Evolutionary conservation across 2,329 filamentous ascomycete genomes (phyloP), one percentile per base, ranked within the genome.

Genomic region (Parastagonospora avenae): DNA sequence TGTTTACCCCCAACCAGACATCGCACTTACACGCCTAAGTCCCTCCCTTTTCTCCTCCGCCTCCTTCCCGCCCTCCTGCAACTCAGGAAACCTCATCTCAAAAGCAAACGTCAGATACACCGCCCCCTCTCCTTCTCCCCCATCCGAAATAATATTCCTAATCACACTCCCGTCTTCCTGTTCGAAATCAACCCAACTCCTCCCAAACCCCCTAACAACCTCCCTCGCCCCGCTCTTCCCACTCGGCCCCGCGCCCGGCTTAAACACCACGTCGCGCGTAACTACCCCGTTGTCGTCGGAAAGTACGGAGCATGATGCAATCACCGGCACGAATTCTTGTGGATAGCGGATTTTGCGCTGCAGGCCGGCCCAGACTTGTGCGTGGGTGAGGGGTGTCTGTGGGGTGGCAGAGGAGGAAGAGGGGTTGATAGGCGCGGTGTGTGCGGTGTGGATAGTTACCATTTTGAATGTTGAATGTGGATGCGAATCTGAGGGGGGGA

Each of bases 101-200:
- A 80, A 80, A 16, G 71, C 73, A 53, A 79, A 81, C 10, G 77
- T 80, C 73, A 81, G 74, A 31, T 74, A 58, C 44, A 77, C 58
- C 42, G 76, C 74, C 8, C 60, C 52, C 11, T 63, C 64, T 11
- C 57, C 59, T 2, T 59, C 63, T 5, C 72, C 59, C 1, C 75
- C 77, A 45, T 74, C 65, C 1, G 72, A 75, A 19, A 80, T 62
- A 16, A 78, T 74, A 47, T 81, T 80, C 30, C 71, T 73, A 31
- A 81, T 74, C 8, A 73, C 53, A 3, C 74, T 71, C 6, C 77
- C 79, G 45, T 74, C 68, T 9, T 74, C 66, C 43, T 78, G 76
- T 41, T 71, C 63, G 56, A 80, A 81, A 47, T 80, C 77, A 38
- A 80, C 76, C 75, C 73, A 77, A n/a, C 64, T 67, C 3, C 70